Evolutionary conservation across 2,329 filamentous ascomycete genomes (phyloP), one percentile per base, ranked within the genome.

Genomic region (Colletotrichum sp.): DNA sequence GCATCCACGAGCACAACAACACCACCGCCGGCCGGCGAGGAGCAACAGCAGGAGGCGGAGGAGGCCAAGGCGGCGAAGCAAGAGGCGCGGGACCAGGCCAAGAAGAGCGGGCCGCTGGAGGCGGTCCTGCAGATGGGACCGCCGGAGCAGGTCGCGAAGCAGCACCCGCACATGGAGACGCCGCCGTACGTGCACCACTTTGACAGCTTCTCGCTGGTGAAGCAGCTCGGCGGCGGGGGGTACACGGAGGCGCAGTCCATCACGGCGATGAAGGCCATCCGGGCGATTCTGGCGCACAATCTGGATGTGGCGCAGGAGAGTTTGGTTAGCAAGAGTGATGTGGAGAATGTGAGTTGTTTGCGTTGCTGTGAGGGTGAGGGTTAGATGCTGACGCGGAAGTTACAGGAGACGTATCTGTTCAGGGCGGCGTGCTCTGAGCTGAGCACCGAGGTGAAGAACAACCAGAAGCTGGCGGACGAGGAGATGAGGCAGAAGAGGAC

Each of bases 141-240:
- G 6, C 86, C 87, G 9, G 83, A 87, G 61, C 80, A 81, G n/a
- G 79, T 79, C 14, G 82, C 83, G 60, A 81, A 87, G 64, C 89
- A 90, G 78, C 90, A 91, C 26, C 93, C 93, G 6, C 93, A 96
- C 82, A 90, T 94, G 82, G 89, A 92, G 64, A 91, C 95, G 1
- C 92, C 95, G 9, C 94, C 93, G 2, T 98, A 98, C 82, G 93
- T 98, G 39, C 97, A 99, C 86, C 96, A 99, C 86, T 99, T 99
- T 85, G 96, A 99, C 85, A 98, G 94, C 28, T 99, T 97, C 85
- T 93, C 92, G 16, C 90, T 99, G 7, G 97, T 99, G 18, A 94
- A 94, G 81, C 92, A 95, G 80, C 92, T 99, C 18, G 90, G 93
- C 21, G 86, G 86, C 0, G 92, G 93, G 14, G 94, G 94, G 0